Evolutionary conservation across 2,329 filamentous ascomycete genomes (phyloP).

Genomic region (Stromatinia cepivora): DNA sequence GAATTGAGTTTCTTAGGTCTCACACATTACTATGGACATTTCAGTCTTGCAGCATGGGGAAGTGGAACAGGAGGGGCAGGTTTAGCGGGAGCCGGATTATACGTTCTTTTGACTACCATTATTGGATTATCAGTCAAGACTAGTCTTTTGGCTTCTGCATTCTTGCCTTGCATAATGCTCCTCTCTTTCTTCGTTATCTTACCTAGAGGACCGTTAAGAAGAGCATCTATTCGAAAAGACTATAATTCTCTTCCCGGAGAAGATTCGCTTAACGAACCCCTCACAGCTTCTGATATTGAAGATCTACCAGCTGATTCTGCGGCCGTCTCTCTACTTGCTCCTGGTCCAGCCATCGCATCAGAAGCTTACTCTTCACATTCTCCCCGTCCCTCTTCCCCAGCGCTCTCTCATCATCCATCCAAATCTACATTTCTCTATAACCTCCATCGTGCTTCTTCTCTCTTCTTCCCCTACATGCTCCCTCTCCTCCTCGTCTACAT

Average conservation of each 20-base stretch:
- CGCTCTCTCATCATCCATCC: neutral
- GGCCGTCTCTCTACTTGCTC: constrained; percentile 48
- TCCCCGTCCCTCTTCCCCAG: constrained; percentile 24
- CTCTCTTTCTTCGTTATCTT: constrained; percentile 82
- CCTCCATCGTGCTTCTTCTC: constrained; percentile 63
- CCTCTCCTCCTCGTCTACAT: constrained; percentile 91
- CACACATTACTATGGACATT: constrained; percentile 88
- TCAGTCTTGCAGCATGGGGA: constrained; percentile 87
- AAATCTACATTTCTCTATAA: constrained; percentile 47
- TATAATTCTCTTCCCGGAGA: constrained; percentile 49
- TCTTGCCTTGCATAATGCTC: constrained; percentile 79
- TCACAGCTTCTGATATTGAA: constrained; percentile 24
- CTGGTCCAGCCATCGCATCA: constrained; percentile 43
- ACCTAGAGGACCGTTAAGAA: constrained; percentile 65
- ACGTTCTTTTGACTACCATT: constrained; percentile 81
- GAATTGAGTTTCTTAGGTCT: constrained; percentile 89
- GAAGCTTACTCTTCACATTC: constrained; percentile 44
- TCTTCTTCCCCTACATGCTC: constrained; percentile 84
- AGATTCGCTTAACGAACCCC: constrained; percentile 42
- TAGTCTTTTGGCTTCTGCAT: constrained; percentile 75
- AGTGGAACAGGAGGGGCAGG: constrained; percentile 90
- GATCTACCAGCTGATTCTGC: constrained; percentile 45
- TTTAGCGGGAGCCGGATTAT: constrained; percentile 81
- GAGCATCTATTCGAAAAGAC: constrained; percentile 46
- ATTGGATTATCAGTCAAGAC: constrained; percentile 71